Evolutionary conservation across 106 monocot species (phyloP).

Genomic region (Acorus calamus): DNA sequence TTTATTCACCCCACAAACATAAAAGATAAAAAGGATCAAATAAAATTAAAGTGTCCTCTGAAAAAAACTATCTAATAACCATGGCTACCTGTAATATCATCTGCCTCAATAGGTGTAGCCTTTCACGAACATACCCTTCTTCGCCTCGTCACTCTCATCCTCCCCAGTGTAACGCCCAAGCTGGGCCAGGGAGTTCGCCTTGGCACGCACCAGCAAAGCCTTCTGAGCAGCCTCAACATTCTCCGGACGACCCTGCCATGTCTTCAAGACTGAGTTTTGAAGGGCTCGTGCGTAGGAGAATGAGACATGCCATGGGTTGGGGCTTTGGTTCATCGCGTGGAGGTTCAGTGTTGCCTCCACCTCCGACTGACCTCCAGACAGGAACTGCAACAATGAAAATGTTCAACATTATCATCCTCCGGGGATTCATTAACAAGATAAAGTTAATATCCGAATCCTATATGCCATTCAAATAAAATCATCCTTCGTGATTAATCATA

Average conservation of each 20-base stretch:
- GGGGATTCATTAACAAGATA: too few species aligned
- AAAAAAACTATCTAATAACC: too few species aligned
- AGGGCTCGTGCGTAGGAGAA: constrained; percentile 93
- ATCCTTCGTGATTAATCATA: too few species aligned
- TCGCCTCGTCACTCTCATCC: constrained; percentile 72
- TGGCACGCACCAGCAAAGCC: constrained; percentile 60
- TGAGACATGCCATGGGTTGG: constrained; percentile 94
- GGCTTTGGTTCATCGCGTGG: constrained; percentile 86
- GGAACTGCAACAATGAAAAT: constrained; percentile 40
- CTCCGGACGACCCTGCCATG: constrained; percentile 79
- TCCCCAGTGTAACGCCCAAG: constrained; percentile 61
- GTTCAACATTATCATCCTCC: too few species aligned
- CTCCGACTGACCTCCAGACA: constrained; percentile 94
- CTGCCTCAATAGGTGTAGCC: constrained; percentile 72
- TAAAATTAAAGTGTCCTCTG: too few species aligned
- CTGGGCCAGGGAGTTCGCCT: constrained; percentile 83
- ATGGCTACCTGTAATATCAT: too few species aligned
- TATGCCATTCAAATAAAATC: too few species aligned
- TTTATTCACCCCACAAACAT: too few species aligned
- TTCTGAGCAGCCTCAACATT: constrained; percentile 63
- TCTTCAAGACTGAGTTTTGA: constrained; percentile 75
- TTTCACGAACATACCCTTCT: constrained; percentile 82
- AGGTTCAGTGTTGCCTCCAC: constrained; percentile 84
- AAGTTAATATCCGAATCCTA: too few species aligned
- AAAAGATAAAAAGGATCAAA: too few species aligned